phyloP scores from a whole-genome alignment of 768 basidiomycete genomes.

The Calocybe indica region DNA sequence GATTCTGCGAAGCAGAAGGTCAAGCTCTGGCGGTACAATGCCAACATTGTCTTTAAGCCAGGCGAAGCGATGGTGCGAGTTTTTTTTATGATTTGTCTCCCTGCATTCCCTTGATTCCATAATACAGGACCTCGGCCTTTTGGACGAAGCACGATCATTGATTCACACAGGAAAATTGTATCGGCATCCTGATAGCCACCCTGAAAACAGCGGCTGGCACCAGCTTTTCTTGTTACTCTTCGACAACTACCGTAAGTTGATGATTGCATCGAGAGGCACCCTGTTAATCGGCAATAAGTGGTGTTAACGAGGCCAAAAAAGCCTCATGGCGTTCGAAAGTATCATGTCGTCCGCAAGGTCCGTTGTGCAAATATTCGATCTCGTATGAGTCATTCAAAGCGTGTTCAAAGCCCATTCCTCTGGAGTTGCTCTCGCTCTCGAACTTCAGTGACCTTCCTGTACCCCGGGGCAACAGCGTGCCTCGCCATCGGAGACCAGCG shows the following conservation, averaged over 20 bases:
- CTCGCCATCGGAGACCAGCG: slow-evolving; percentile 4
- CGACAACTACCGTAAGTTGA: slow-evolving; percentile 81
- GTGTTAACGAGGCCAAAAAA: slow-evolving; percentile 80
- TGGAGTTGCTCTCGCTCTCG: slow-evolving; percentile 80
- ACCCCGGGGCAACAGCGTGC: slow-evolving; percentile 37
- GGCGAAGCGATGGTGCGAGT: slow-evolving; percentile 60
- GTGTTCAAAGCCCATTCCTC: slow-evolving; percentile 70
- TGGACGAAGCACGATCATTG: slow-evolving; percentile 78
- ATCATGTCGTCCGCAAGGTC: slow-evolving; percentile 73
- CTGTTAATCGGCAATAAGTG: slow-evolving; percentile 38
- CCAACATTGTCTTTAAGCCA: slow-evolving; percentile 68
- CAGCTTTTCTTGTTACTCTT: slow-evolving; percentile 88
- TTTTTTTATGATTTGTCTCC: not conserved
- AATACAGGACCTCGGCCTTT: slow-evolving; percentile 75
- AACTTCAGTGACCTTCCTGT: slow-evolving; percentile 75
- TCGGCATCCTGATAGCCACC: slow-evolving; percentile 76
- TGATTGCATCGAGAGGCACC: not conserved
- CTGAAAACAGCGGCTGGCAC: slow-evolving; percentile 75
- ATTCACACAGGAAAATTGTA: slow-evolving; percentile 79
- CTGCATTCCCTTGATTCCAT: slow-evolving; percentile 1
- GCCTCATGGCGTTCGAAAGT: slow-evolving; percentile 68
- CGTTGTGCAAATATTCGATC: slow-evolving; percentile 20
- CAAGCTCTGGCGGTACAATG: slow-evolving; percentile 79
- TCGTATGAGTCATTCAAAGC: slow-evolving; percentile 22
- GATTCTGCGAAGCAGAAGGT: slow-evolving; percentile 84